Conservation (phyloP, 495 filamentous ascomycete genomes). For the Tuber aestivum region DNA sequence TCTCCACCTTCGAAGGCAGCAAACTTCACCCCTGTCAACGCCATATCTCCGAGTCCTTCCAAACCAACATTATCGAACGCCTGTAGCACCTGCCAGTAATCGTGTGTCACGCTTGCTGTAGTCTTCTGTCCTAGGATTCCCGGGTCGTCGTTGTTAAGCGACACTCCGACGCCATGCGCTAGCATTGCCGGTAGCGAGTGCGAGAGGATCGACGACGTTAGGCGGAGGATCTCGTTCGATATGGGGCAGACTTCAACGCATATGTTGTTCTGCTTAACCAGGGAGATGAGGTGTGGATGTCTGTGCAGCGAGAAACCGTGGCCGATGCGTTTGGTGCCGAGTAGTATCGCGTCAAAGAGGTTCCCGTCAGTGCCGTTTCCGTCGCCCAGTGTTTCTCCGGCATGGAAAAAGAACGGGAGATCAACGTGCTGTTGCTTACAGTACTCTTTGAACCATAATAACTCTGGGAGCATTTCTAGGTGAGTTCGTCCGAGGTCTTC, state of each 20-base stretch:
- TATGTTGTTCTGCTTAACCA: constrained; percentile 81
- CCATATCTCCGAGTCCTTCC: constrained; percentile 73
- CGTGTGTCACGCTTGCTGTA: constrained; percentile 67
- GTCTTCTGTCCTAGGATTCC: constrained; percentile 70
- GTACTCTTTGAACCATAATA: constrained; percentile 87
- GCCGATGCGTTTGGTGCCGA: constrained; percentile 82
- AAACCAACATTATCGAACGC: constrained; percentile 79
- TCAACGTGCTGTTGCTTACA: constrained; percentile 72
- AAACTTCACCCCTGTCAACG: constrained; percentile 87
- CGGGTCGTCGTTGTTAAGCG: constrained; percentile 80
- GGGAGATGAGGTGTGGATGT: constrained; percentile 79
- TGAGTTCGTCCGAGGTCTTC: constrained; percentile 74
- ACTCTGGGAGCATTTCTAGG: constrained; percentile 66
- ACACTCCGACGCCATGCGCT: constrained; percentile 70
- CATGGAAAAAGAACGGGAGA: constrained; percentile 95
- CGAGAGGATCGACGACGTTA: constrained; percentile 66
- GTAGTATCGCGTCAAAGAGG: constrained; percentile 80
- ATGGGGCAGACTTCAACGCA: constrained; percentile 82
- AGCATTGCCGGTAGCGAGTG: constrained; percentile 80
- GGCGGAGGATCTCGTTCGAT: constrained; percentile 73
- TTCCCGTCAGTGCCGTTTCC: constrained; percentile 73
- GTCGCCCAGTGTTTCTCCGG: constrained; percentile 76
- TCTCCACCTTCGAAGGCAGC: constrained; percentile 80
- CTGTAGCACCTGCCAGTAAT: constrained; percentile 88
- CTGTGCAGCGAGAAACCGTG: constrained; percentile 84